phyloP scores from a whole-genome alignment of 202 grass and related monocot genomes.

The Zizania palustris region DNA sequence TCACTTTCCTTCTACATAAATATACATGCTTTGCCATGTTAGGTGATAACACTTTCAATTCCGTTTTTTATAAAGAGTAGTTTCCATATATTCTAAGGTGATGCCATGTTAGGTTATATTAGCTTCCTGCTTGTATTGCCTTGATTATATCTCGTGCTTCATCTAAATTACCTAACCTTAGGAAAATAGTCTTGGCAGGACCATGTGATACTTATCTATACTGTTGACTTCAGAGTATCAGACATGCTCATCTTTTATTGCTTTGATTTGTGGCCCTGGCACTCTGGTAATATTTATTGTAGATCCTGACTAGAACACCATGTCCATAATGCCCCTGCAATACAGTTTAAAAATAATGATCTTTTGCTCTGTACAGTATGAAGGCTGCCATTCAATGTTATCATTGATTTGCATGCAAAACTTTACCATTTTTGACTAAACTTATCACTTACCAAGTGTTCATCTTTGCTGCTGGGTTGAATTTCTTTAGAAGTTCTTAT shows the following conservation, averaged over 20 bases:
- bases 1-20: slow-evolving; percentile 5
- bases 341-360: not conserved
- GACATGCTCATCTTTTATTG: slow-evolving; percentile 25
- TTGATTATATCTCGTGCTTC: not conserved
- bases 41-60: not conserved
- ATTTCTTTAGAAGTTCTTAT: slow-evolving; percentile 9
- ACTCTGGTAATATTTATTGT: slow-evolving; percentile 33
- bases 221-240: slow-evolving; percentile 9
- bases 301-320: slow-evolving; percentile 4
- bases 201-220: not conserved
- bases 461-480: slow-evolving; percentile 3
- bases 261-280: slow-evolving; percentile 28
- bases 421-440: not conserved
- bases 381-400: not conserved
- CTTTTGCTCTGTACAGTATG: slow-evolving; percentile 26
- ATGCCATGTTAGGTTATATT: slow-evolving; percentile 7
- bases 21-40: slow-evolving; percentile 28
- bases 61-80: not conserved
- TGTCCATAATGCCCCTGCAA: slow-evolving; percentile 22
- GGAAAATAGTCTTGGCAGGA: not conserved
- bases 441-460: not conserved
- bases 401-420: slow-evolving; percentile 7
- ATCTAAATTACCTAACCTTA: slow-evolving; percentile 9
- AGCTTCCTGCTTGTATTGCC: not conserved
- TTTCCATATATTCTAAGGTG: slow-evolving; percentile 11